Evolutionary conservation across 2,329 filamentous ascomycete genomes (phyloP).

Genomic region (Penicillium sp.): DNA sequence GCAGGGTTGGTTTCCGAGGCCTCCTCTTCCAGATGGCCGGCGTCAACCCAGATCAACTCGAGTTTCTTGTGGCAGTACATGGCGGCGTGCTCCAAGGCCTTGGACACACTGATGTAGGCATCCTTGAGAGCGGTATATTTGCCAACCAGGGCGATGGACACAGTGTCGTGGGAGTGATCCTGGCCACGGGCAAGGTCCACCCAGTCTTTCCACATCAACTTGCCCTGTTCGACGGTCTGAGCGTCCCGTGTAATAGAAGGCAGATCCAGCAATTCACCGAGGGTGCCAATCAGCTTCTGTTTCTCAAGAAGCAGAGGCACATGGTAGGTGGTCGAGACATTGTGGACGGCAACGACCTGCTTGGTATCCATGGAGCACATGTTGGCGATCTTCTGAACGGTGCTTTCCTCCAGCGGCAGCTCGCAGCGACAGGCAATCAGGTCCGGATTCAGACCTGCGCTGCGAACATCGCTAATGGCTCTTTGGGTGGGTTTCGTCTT

Average conservation of each 20-base stretch:
- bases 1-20: conserved; percentile 58
- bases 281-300: conserved; percentile 65
- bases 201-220: conserved; percentile 73
- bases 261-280: conserved; percentile 61
- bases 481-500: conserved; percentile 98
- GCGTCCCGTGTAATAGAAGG: conserved; percentile 51
- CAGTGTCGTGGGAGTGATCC: conserved; percentile 59
- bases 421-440: conserved; percentile 93
- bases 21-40: conserved; percentile 70
- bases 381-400: conserved; percentile 79
- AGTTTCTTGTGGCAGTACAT: conserved; percentile 17
- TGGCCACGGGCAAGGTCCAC: conserved; percentile 62
- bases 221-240: conserved; percentile 56
- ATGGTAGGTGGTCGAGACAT: conserved; percentile 88
- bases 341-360: conserved; percentile 79
- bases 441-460: conserved; percentile 67
- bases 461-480: conserved; percentile 76
- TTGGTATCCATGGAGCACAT: conserved; percentile 81
- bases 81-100: conserved; percentile 48
- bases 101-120: conserved; percentile 76
- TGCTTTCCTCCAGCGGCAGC: conserved; percentile 62
- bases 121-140: conserved; percentile 86
- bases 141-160: conserved; percentile 81
- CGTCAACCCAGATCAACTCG: conserved; percentile 70
- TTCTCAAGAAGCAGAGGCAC: conserved; percentile 86